Percentiles rank a stretch among this genome's conserved stretches.
Conservation (phyloP, 1,139 yeast species). For the Lodderomyces pseudojiufengensis region DNA sequence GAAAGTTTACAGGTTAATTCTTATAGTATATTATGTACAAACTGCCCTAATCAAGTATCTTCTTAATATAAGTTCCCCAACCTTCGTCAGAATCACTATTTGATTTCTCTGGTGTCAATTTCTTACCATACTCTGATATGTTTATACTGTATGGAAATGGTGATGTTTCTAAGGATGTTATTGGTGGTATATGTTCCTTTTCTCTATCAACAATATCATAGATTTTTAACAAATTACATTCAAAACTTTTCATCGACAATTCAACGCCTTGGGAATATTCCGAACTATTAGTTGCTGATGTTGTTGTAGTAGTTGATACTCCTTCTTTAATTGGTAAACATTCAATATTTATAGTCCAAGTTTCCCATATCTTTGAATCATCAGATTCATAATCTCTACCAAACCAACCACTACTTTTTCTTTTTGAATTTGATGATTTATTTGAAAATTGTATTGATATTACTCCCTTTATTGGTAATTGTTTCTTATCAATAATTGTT, state of each 20-base stretch:
- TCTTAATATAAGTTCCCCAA: slow-evolving; percentile 51
- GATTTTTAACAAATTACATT: slow-evolving; percentile 42
- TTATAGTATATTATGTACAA: slow-evolving; percentile 4
- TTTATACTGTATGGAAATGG: slow-evolving; percentile 61
- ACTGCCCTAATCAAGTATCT: slow-evolving; percentile 40
- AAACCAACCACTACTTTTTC: slow-evolving; percentile 44
- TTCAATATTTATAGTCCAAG: slow-evolving; percentile 37
- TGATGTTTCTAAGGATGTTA: slow-evolving; percentile 58
- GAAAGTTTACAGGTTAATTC: too few relatives aligned
- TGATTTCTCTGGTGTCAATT: not conserved
- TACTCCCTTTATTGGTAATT: slow-evolving; percentile 2
- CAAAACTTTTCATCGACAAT: slow-evolving; percentile 36
- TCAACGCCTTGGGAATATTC: slow-evolving; percentile 15
- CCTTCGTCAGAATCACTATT: slow-evolving; percentile 23
- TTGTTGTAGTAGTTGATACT: slow-evolving; percentile 2
- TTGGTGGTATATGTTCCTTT: slow-evolving; percentile 71
- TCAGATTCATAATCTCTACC: slow-evolving; percentile 22
- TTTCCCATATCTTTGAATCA: slow-evolving; percentile 35
- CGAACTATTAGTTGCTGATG: not conserved
- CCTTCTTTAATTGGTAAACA: slow-evolving; percentile 28
- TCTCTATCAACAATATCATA: slow-evolving; percentile 50
- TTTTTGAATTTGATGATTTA: slow-evolving; percentile 14
- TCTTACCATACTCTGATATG: slow-evolving; percentile 13
- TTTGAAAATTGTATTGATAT: slow-evolving; percentile 13
- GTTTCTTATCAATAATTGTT: not conserved